phyloP scores from a whole-genome alignment of 2,329 filamentous ascomycete genomes.

The Chaetomiaceae sp. region DNA sequence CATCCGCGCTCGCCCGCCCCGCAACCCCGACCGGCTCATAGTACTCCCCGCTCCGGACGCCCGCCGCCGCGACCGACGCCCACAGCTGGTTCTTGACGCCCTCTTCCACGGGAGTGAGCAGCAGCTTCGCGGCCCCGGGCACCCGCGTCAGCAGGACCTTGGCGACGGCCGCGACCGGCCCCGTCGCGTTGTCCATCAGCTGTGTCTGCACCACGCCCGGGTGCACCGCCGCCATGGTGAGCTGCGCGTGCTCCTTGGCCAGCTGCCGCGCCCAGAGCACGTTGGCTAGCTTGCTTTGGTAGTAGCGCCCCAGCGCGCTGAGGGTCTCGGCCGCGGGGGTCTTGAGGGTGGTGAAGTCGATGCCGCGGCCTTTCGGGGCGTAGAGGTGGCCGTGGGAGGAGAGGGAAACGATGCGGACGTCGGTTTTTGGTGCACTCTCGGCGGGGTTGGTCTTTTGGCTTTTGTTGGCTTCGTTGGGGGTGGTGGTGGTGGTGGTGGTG shows the following conservation, averaged over 20 bases:
- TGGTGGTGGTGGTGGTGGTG: not conserved
- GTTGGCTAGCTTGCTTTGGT: conserved; percentile 36
- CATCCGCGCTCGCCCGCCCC: conserved; percentile 15
- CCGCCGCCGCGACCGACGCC: conserved; percentile 34
- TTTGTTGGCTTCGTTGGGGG: too few relatives aligned
- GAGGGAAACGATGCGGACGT: conserved; percentile 29
- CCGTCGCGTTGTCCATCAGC: conserved; percentile 14
- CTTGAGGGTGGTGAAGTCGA: not conserved
- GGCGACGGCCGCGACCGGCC: not conserved
- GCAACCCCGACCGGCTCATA: conserved; percentile 34
- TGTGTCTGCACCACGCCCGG: conserved; percentile 30
- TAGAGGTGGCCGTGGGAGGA: conserved; percentile 18
- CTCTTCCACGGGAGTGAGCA: conserved; percentile 21
- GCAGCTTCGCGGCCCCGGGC: too few relatives aligned
- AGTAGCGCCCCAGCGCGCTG: conserved; percentile 27
- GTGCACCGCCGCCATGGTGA: conserved; percentile 28
- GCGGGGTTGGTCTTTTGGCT: too few relatives aligned
- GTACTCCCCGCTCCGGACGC: conserved; percentile 29
- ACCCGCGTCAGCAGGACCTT: not conserved
- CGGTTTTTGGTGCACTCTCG: too few relatives aligned
- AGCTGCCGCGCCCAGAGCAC: conserved; percentile 31
- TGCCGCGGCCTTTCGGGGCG: not conserved
- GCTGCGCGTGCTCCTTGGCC: conserved; percentile 28
- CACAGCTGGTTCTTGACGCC: conserved; percentile 42
- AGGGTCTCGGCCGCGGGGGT: conserved; percentile 1